Conservation (phyloP, 1,284 basidiomycete species). For the Leccinum cinnamomeum region DNA sequence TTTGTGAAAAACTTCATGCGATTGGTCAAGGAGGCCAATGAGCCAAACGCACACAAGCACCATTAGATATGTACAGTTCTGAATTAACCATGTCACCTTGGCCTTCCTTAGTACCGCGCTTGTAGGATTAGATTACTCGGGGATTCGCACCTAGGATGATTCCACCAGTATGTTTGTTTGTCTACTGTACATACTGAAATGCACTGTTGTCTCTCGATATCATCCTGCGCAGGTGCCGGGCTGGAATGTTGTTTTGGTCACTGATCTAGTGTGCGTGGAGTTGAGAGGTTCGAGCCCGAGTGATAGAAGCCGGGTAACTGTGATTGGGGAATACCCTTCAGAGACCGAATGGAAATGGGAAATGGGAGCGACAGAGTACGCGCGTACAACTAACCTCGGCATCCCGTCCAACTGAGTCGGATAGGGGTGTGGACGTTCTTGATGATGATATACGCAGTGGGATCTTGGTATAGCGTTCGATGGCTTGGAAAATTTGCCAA, state of each 20-base stretch:
- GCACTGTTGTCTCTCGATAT: background rate
- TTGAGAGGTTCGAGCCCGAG: no score
- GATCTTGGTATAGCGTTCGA: conserved; percentile 58
- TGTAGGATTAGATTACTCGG: no score
- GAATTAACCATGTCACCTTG: no score
- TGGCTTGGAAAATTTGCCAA: conserved; percentile 71
- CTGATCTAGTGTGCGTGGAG: background rate
- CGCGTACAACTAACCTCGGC: conserved; percentile 11
- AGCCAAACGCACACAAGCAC: background rate
- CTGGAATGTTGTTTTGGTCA: background rate
- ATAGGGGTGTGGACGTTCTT: conserved; percentile 42
- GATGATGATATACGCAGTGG: conserved; percentile 60
- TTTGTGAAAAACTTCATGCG: background rate
- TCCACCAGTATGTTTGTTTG: background rate
- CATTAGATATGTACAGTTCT: no score
- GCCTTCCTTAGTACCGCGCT: no score
- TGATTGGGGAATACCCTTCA: no score
- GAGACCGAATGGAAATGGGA: no score
- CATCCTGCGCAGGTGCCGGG: background rate
- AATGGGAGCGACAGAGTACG: no score
- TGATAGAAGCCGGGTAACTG: no score
- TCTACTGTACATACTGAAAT: background rate
- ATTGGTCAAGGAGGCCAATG: background rate
- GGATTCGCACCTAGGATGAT: background rate
- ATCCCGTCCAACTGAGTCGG: conserved; percentile 19